phyloP scores from a whole-genome alignment of 306 rosid species.

The Corylus americana region DNA sequence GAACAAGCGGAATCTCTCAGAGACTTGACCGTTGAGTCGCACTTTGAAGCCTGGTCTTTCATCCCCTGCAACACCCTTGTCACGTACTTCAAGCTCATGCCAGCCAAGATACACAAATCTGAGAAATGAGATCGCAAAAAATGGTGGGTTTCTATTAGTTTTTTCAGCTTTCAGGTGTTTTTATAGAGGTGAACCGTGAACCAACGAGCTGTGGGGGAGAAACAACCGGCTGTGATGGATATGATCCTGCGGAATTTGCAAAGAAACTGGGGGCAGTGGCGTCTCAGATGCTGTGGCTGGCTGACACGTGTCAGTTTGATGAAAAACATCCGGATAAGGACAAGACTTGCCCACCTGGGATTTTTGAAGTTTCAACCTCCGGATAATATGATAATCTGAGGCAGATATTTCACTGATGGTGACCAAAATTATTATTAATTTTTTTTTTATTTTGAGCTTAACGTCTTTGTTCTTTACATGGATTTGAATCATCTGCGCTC shows the following conservation, averaged over 20 bases:
- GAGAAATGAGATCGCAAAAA: neutral
- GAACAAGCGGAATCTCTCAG: slow-evolving; percentile 45
- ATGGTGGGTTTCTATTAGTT: neutral
- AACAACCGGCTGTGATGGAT: slow-evolving; percentile 31
- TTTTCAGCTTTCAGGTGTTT: neutral
- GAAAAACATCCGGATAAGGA: neutral
- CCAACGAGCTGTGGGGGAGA: neutral
- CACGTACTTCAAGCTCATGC: slow-evolving; percentile 60
- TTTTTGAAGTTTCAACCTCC: neutral
- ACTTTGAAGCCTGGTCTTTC: slow-evolving; percentile 57
- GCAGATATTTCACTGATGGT: neutral
- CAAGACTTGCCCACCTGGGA: slow-evolving; percentile 1
- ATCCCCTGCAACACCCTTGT: slow-evolving; percentile 45
- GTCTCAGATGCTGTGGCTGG: neutral
- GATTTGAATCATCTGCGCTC: neutral
- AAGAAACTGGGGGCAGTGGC: neutral
- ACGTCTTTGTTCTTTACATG: neutral
- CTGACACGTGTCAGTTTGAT: slow-evolving; percentile 21
- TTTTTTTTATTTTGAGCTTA: neutral
- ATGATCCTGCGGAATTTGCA: neutral
- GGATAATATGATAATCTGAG: neutral
- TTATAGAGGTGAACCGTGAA: neutral
- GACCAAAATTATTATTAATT: neutral
- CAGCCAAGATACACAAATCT: neutral
- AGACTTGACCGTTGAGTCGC: slow-evolving; percentile 43